These are phyloP conservation scores for Epichloe baconii DNA, from an alignment of 2,329 filamentous ascomycete genomes.

Conservation along the genomic window DNA sequence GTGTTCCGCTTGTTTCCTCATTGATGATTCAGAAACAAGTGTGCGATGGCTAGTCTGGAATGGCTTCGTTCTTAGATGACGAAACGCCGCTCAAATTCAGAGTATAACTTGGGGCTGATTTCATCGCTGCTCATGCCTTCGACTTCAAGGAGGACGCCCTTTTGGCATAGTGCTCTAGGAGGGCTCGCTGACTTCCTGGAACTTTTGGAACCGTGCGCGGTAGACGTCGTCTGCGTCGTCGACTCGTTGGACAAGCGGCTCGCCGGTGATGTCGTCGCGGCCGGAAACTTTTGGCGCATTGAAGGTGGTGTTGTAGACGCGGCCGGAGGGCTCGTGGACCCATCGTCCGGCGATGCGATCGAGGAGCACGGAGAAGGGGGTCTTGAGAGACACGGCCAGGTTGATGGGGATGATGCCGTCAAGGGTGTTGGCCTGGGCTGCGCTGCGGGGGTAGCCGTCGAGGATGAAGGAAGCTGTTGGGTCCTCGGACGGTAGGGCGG, in stretches of 20 bases:
- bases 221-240: constrained; percentile 86
- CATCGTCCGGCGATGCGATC: constrained; percentile 83
- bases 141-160: constrained; percentile 76
- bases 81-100: constrained; percentile 72
- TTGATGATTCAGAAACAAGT: too few relatives aligned
- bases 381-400: constrained; percentile 75
- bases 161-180: constrained; percentile 83
- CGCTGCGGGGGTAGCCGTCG: constrained; percentile 89
- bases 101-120: constrained; percentile 79
- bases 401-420: constrained; percentile 87
- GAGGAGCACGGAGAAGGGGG: constrained; percentile 75
- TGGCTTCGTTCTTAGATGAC: constrained; percentile 10
- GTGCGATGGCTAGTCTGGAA: not conserved
- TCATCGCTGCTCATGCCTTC: constrained; percentile 85
- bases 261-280: constrained; percentile 81
- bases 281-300: constrained; percentile 72
- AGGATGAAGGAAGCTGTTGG: constrained; percentile 83
- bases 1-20: too few relatives aligned
- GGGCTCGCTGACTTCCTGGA: constrained; percentile 75
- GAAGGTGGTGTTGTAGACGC: constrained; percentile 92
- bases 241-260: constrained; percentile 64
- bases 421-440: constrained; percentile 62
- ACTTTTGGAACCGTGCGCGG: constrained; percentile 65
- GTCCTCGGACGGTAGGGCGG: constrained; percentile 44
- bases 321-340: constrained; percentile 83